A percentile compares a stretch with the other conserved stretches of the same genome.
Evolutionary conservation across 2,329 filamentous ascomycete genomes (phyloP).

Genomic region (Penicillium sp.): DNA sequence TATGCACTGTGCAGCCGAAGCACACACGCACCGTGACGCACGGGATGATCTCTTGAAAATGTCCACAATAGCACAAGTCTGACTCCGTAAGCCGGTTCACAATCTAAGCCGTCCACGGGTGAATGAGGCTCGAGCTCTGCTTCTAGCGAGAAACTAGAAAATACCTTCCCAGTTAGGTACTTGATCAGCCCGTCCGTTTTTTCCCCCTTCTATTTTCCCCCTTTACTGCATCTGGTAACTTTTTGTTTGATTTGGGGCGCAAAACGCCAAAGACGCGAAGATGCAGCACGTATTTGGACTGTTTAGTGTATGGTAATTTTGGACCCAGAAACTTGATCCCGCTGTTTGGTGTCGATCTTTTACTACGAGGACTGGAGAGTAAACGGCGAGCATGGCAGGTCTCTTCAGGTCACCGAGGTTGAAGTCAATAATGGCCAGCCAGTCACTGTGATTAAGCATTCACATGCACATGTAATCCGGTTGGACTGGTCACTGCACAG

Average conservation of each 20-base stretch:
- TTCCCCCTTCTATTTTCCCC: too few relatives aligned
- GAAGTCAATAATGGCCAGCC: too few relatives aligned
- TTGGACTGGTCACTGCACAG: background rate
- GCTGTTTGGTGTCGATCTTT: too few relatives aligned
- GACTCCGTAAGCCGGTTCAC: background rate
- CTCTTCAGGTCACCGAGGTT: background rate
- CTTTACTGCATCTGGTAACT: background rate
- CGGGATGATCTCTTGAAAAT: background rate
- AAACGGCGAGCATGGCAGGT: too few relatives aligned
- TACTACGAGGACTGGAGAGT: too few relatives aligned
- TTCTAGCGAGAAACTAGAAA: background rate
- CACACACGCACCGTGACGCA: too few relatives aligned
- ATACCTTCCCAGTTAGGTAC: background rate
- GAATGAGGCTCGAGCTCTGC: background rate
- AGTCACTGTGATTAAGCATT: too few relatives aligned
- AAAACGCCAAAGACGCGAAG: background rate
- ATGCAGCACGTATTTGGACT: background rate
- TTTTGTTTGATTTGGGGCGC: background rate
- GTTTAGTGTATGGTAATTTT: too few relatives aligned
- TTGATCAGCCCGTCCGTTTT: background rate
- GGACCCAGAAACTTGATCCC: background rate
- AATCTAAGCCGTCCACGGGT: background rate
- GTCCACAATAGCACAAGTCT: background rate
- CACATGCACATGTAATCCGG: background rate
- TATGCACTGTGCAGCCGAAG: background rate